phyloP scores from a whole-genome alignment of 805 yeast genomes.

The Metschnikowia continentalis region DNA sequence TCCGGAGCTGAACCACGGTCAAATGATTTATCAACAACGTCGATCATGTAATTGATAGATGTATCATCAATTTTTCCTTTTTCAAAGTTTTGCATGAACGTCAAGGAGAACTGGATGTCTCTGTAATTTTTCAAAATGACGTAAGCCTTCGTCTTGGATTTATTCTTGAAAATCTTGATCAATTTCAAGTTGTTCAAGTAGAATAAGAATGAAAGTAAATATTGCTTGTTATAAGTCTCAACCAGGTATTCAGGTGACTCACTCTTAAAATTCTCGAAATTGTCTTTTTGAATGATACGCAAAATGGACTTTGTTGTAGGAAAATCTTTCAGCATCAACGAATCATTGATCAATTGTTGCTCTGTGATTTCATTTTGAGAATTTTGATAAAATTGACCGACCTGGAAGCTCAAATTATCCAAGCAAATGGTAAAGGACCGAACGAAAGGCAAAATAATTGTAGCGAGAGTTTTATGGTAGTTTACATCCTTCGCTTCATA shows the following conservation, averaged over 20 bases:
- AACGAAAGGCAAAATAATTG: constrained; percentile 32
- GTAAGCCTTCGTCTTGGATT: constrained; percentile 38
- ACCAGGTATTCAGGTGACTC: constrained; percentile 17
- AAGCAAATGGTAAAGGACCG: constrained; percentile 31
- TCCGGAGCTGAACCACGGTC: constrained; percentile 9
- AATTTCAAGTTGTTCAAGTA: constrained; percentile 33
- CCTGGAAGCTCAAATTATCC: constrained; percentile 15
- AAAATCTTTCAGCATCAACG: constrained; percentile 20
- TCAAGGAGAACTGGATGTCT: constrained; percentile 25
- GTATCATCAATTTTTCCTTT: constrained; percentile 16
- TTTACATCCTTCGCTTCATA: constrained; percentile 21
- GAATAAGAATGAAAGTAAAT: constrained; percentile 36
- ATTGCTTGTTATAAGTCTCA: constrained; percentile 41
- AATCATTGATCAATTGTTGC: constrained; percentile 23
- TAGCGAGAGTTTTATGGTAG: constrained; percentile 24
- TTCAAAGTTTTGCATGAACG: constrained; percentile 22
- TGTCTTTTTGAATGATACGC: constrained; percentile 15
- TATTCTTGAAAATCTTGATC: constrained; percentile 37
- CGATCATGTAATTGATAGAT: constrained; percentile 29
- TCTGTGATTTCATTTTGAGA: constrained; percentile 15
- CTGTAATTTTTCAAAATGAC: constrained; percentile 27
- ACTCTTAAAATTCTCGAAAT: constrained; percentile 13
- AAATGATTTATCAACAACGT: constrained; percentile 29
- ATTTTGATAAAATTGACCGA: constrained; percentile 9
- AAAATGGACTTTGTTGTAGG: constrained; percentile 17